Base-by-base conservation (phyloP, 1,284 basidiomycete species). In the Pseudozyma sp. region DNA sequence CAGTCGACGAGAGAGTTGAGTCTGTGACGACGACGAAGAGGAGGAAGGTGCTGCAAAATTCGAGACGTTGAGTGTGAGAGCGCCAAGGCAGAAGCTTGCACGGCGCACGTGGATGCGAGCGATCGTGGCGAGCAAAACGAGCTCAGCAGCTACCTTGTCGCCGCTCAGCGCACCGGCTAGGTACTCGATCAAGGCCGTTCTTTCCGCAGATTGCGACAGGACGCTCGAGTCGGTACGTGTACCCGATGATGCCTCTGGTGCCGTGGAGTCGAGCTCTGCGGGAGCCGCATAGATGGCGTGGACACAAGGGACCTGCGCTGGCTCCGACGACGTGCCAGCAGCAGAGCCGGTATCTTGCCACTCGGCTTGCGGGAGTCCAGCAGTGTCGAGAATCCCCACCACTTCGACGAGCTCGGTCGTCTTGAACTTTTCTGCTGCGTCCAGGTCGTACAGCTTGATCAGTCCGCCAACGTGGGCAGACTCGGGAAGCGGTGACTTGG, bases 31-130 rank as follows among this genome's bases (percentile, higher is more conserved):
- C 88, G n/a, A 73, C 9, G 34, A 44, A 4, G 44, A 16, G 79
- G 24, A 81, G 4, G 65, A 16, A 79, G 24, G 81, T 5, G 65
- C 61, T 51, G 57, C 13, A 78, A 68, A 29, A 82, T 81, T 33
- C 84, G 68, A 51, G 87, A 87, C 1, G 85, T 84, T 54, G 88
- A 91, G 83, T 89, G 92, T 48, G 78, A 87, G 84, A 8, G 90
- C 88, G 8, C 90, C 89, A 0, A 92, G 91, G 16, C 91, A 86
- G 33, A 93, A 87, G 6, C 90, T 88, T 0, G 90, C 88, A 10
- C 87, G 87, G 45, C 91, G 89, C 13, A 89, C 89, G 86, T 92
- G 89, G 39, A 92, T 94, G 82, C 88, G 88, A 19, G 90, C 88
- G n/a, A 91, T 86, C 29, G 88, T 83, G 24, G 88, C 86, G 14